These are phyloP conservation scores for Raphanus raphanistrum DNA, from an alignment of 345 rosid species.

Conservation along the genomic window DNA sequence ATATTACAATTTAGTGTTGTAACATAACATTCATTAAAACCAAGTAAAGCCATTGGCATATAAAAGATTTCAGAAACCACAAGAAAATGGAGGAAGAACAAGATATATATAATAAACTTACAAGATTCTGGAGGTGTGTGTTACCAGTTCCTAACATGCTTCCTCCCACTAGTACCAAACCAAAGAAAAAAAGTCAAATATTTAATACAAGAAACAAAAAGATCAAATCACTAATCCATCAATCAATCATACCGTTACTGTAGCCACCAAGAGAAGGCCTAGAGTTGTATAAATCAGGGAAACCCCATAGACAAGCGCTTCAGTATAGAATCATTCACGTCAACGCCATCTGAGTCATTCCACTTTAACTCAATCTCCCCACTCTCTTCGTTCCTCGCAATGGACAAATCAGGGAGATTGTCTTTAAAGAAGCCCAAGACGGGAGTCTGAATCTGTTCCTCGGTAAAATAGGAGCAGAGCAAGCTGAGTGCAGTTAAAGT, in stretches of 20 bases:
- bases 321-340: constrained; percentile 54
- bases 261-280: constrained; percentile 52
- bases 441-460: constrained; percentile 60
- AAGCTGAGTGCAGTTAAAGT: constrained; percentile 55
- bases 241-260: constrained; percentile 45
- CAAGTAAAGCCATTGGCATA: neutral
- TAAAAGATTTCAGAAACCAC: neutral
- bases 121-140: constrained; percentile 51
- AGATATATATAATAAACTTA: constrained; percentile 40
- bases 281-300: constrained; percentile 43
- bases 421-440: constrained; percentile 59
- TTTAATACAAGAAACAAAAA: neutral
- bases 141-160: constrained; percentile 47
- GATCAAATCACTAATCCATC: constrained; percentile 4
- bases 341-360: constrained; percentile 45
- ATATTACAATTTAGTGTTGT: neutral
- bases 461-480: constrained; percentile 54
- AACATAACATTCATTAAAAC: neutral
- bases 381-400: constrained; percentile 44
- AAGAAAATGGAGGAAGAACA: neutral
- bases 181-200: constrained; percentile 17
- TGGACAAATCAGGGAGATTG: constrained; percentile 55
- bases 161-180: constrained; percentile 60
- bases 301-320: constrained; percentile 56
- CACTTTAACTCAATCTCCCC: constrained; percentile 57